Evolutionary conservation across 371 early-diverging fungal genomes (phyloP).

Genomic region (Sporodiniella umbellata): DNA sequence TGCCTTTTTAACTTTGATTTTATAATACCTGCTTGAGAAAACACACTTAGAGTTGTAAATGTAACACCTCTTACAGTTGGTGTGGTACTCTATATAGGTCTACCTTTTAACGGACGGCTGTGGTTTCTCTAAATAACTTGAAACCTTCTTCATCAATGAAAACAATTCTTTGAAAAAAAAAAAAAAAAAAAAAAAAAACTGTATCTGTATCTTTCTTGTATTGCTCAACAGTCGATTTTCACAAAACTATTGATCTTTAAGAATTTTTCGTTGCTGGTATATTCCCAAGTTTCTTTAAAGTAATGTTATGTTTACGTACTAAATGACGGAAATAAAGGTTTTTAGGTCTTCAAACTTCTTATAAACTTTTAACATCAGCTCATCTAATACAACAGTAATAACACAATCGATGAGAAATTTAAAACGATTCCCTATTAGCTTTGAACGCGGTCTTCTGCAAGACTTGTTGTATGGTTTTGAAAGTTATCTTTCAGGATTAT

Average conservation of each 20-base stretch:
- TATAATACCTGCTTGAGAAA: constrained; percentile 10
- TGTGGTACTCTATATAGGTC: too few relatives aligned
- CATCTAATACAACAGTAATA: neutral
- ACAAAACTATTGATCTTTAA: constrained; percentile 20
- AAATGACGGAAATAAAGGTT: constrained; percentile 22
- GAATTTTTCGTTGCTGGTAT: constrained; percentile 24
- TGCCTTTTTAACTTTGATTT: constrained; percentile 13
- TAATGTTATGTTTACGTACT: constrained; percentile 22
- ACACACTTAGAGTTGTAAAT: too few relatives aligned
- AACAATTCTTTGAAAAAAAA: too few relatives aligned
- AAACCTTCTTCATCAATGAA: constrained; percentile 20
- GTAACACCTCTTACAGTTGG: too few relatives aligned
- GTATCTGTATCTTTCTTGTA: too few relatives aligned
- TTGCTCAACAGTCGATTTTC: constrained; percentile 20
- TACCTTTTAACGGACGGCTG: too few relatives aligned
- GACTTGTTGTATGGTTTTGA: too few relatives aligned
- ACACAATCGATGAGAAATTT: too few relatives aligned
- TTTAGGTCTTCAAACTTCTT: constrained; percentile 22
- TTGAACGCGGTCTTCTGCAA: too few relatives aligned
- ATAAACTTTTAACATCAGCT: constrained; percentile 12
- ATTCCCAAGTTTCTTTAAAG: constrained; percentile 20
- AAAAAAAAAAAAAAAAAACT: too few relatives aligned
- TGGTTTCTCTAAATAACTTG: constrained; percentile 11
- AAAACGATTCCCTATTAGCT: too few relatives aligned
- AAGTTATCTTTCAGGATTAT: too few relatives aligned